A percentile compares a stretch with the other conserved stretches of the same genome.
Conservation (phyloP, 192 early-diverging fungal genomes). For the Funneliformis mosseae region DNA sequence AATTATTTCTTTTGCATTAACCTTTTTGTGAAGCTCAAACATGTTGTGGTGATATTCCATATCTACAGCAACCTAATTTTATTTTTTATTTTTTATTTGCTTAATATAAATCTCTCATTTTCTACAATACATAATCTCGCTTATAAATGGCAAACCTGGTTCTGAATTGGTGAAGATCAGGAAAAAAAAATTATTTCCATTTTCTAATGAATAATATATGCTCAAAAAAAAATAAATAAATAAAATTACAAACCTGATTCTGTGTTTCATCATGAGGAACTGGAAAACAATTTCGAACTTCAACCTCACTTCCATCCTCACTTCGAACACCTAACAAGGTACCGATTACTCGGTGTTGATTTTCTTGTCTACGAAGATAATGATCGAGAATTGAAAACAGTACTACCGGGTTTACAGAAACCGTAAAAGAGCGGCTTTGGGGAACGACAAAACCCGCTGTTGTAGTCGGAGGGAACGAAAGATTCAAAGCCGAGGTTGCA, state of each 20-base stretch:
- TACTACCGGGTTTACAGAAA: conserved; percentile 76
- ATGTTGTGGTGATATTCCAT: conserved; percentile 87
- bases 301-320: conserved; percentile 85
- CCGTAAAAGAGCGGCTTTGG: conserved; percentile 50
- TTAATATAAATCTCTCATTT: too few species aligned
- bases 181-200: too few species aligned
- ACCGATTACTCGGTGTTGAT: conserved; percentile 84
- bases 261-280: conserved; percentile 78
- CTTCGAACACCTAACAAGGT: conserved; percentile 87
- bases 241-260: conserved; percentile 55
- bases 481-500: conserved; percentile 31
- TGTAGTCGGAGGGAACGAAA: conserved; percentile 21
- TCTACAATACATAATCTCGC: too few species aligned
- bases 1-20: conserved; percentile 86
- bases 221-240: too few species aligned
- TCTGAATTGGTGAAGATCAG: too few species aligned
- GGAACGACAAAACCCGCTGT: conserved; percentile 27
- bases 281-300: conserved; percentile 88
- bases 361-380: conserved; percentile 81
- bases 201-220: neutral
- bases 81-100: neutral
- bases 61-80: conserved; percentile 74
- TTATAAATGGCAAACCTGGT: too few species aligned
- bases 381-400: conserved; percentile 94
- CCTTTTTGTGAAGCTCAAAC: conserved; percentile 86